A percentile compares a stretch with the other conserved stretches of the same genome.
These are phyloP conservation scores for Trametes punicea DNA, from an alignment of 768 basidiomycete species.

Conservation along the genomic window DNA sequence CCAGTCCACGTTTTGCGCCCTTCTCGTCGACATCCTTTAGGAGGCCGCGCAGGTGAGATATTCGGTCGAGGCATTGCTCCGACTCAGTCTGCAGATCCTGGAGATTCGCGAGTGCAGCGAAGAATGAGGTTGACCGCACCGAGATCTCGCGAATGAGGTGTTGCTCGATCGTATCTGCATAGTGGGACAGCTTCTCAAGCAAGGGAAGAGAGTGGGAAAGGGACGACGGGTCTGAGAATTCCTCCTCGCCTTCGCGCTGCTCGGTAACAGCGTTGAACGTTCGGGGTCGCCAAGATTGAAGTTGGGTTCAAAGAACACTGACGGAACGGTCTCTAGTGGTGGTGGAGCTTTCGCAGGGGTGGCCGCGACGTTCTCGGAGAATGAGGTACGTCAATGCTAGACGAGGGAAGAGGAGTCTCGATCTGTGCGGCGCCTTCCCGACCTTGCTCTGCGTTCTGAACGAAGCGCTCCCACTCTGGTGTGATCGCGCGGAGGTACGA, in stretches of 20 bases:
- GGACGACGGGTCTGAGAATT: constrained; percentile 50
- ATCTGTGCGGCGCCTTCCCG: constrained; percentile 32
- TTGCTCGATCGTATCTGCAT: constrained; percentile 91
- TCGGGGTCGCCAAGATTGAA: constrained; percentile 83
- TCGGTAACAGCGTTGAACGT: constrained; percentile 79
- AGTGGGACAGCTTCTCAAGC: constrained; percentile 86
- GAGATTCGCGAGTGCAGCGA: constrained; percentile 91
- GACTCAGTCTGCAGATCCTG: constrained; percentile 92
- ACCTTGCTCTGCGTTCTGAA: constrained; percentile 39
- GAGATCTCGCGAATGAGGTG: constrained; percentile 94
- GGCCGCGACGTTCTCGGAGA: constrained; percentile 31
- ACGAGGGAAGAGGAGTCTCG: constrained; percentile 16
- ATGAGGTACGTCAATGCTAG: constrained; percentile 16
- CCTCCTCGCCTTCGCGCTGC: constrained; percentile 34
- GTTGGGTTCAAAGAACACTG: constrained; percentile 70
- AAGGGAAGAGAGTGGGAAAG: constrained; percentile 68
- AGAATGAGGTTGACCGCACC: constrained; percentile 88
- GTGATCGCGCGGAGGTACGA: constrained; percentile 69
- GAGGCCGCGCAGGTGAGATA: constrained; percentile 65
- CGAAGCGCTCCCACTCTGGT: constrained; percentile 76
- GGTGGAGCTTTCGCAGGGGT: constrained; percentile 51
- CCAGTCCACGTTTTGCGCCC: constrained; percentile 75
- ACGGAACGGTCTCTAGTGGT: constrained; percentile 70
- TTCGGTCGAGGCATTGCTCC: constrained; percentile 72
- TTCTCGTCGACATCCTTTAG: constrained; percentile 74